phyloP scores from a whole-genome alignment of 441 rosid genomes.

The Corymbia calophylla region DNA sequence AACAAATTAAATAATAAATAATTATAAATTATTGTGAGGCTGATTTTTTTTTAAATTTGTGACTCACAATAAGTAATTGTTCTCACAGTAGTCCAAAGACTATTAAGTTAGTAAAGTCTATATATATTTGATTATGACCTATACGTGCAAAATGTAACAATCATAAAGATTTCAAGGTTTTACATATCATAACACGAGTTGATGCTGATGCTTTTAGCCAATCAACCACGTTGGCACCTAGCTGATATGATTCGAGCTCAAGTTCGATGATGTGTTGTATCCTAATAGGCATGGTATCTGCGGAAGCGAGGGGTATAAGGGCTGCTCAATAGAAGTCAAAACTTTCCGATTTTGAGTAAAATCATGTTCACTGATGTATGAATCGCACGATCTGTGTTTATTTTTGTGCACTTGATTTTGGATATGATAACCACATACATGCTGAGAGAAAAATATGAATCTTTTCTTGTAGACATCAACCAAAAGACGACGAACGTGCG shows the following conservation, averaged over 20 bases:
- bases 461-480: neutral
- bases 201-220: neutral
- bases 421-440: neutral
- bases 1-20: too few species aligned
- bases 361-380: neutral
- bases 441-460: neutral
- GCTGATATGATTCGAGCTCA: constrained; percentile 15
- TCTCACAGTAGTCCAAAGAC: too few species aligned
- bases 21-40: too few species aligned
- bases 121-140: too few species aligned
- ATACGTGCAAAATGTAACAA: neutral
- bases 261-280: constrained; percentile 10
- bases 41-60: too few species aligned
- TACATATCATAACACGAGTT: neutral
- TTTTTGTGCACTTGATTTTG: neutral
- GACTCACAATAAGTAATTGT: too few species aligned
- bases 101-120: too few species aligned
- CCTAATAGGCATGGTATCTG: constrained; percentile 7
- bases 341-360: neutral
- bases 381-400: neutral
- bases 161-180: neutral
- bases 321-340: neutral
- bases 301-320: neutral
- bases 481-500: neutral
- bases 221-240: neutral